Evolutionary conservation across 305 asterid genomes (phyloP).

Genomic region (Fraxinus greggii): DNA sequence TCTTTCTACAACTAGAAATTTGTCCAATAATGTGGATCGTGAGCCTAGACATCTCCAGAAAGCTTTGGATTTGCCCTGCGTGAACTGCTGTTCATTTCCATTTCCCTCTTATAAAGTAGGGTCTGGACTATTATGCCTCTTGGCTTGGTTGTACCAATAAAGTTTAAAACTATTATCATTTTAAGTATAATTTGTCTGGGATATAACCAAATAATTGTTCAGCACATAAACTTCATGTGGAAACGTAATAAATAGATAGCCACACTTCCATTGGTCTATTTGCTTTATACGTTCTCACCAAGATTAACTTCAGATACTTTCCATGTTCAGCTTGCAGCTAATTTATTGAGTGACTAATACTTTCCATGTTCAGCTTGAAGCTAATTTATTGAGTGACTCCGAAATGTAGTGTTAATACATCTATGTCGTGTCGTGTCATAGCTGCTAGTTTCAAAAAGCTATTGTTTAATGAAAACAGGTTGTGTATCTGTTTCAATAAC

Average conservation of each 20-base stretch:
- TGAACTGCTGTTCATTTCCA: constrained; percentile 3
- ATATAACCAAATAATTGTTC: neutral
- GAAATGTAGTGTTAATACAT: constrained; percentile 1
- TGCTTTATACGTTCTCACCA: neutral
- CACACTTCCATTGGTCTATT: constrained; percentile 1
- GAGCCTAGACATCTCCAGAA: neutral
- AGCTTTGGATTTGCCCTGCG: neutral
- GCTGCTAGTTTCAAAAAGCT: constrained; percentile 21
- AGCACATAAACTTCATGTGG: neutral
- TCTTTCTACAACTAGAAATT: neutral
- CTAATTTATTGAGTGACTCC: constrained; percentile 1
- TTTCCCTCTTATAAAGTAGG: constrained; percentile 20
- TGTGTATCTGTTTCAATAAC: neutral
- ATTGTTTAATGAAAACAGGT: neutral
- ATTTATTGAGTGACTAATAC: neutral
- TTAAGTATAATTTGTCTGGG: constrained; percentile 10
- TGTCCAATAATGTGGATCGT: neutral
- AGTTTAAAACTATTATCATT: constrained; percentile 10
- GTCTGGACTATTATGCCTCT: neutral
- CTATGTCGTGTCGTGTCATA: neutral
- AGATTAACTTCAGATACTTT: neutral
- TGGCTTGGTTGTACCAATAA: constrained; percentile 15
- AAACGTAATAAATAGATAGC: neutral
- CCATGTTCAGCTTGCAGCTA: constrained; percentile 15
- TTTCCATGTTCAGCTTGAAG: constrained; percentile 14